Evolutionary conservation across 495 filamentous ascomycete genomes (phyloP).

Genomic region (Neurospora sp.): DNA sequence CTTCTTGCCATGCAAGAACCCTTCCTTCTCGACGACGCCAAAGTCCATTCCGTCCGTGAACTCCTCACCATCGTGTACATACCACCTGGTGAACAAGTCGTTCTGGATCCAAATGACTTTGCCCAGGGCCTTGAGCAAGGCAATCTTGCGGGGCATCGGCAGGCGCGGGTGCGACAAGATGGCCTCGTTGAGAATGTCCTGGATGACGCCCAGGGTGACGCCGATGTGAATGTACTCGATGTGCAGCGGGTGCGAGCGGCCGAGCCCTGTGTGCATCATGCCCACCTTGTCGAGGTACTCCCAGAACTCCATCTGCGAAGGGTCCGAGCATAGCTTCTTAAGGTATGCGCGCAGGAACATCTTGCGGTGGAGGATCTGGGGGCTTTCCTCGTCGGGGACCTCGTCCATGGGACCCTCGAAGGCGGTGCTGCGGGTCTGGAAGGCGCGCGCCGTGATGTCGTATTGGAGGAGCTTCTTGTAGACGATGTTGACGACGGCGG

Average conservation of each 20-base stretch:
- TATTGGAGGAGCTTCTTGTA: conserved; percentile 65
- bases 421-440: conserved; percentile 56
- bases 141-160: conserved; percentile 52
- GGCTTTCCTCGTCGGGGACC: conserved; percentile 50
- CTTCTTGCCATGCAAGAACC: conserved; percentile 42
- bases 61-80: conserved; percentile 62
- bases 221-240: conserved; percentile 71
- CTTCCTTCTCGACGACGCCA: conserved; percentile 49
- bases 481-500: conserved; percentile 63
- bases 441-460: conserved; percentile 65
- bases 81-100: conserved; percentile 70
- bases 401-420: conserved; percentile 54
- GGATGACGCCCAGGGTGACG: conserved; percentile 55
- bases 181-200: conserved; percentile 65
- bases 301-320: conserved; percentile 65
- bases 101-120: conserved; percentile 66
- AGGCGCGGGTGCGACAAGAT: conserved; percentile 60
- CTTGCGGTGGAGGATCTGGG: conserved; percentile 65
- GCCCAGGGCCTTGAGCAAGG: conserved; percentile 52
- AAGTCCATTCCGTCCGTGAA: conserved; percentile 51
- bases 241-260: conserved; percentile 53
- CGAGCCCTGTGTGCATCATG: conserved; percentile 62
- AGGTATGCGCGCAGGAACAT: conserved; percentile 67
- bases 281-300: conserved; percentile 70
- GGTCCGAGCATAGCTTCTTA: conserved; percentile 58